Evolutionary conservation across 441 rosid species (phyloP).

Genomic region (Pelargonium hybrid): DNA sequence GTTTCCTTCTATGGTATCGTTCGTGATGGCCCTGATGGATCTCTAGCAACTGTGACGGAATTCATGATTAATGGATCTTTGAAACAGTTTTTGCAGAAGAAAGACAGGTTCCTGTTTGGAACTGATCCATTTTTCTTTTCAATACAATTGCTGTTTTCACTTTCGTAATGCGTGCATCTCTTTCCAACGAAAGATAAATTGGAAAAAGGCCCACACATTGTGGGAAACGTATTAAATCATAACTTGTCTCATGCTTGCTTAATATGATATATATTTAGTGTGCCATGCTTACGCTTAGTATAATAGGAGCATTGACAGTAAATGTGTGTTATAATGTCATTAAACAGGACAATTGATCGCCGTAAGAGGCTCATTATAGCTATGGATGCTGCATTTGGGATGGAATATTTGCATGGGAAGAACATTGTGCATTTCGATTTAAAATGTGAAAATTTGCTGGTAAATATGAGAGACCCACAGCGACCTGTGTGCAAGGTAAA

Average conservation of each 20-base stretch:
- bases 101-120: conserved; percentile 59
- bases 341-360: conserved; percentile 76
- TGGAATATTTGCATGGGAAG: conserved; percentile 97
- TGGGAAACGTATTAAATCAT: background rate
- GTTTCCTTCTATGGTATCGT: conserved; percentile 97
- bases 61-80: conserved; percentile 97
- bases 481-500: conserved; percentile 93
- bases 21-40: conserved; percentile 97
- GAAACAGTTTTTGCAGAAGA: conserved; percentile 94
- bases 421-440: conserved; percentile 95
- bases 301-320: background rate
- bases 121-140: conserved; percentile 1
- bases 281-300: background rate
- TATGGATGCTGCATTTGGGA: conserved; percentile 98
- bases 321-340: conserved; percentile 9
- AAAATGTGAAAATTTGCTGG: conserved; percentile 90
- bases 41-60: conserved; percentile 89
- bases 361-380: conserved; percentile 98
- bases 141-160: conserved; percentile 4
- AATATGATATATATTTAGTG: background rate
- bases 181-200: background rate
- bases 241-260: background rate
- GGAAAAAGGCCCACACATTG: background rate
- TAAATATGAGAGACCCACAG: conserved; percentile 98
- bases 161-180: background rate